Percentiles rank a stretch among this genome's conserved stretches.
Evolutionary conservation across 2,329 filamentous ascomycete species (phyloP).

Genomic region (Cercospora zeina): DNA sequence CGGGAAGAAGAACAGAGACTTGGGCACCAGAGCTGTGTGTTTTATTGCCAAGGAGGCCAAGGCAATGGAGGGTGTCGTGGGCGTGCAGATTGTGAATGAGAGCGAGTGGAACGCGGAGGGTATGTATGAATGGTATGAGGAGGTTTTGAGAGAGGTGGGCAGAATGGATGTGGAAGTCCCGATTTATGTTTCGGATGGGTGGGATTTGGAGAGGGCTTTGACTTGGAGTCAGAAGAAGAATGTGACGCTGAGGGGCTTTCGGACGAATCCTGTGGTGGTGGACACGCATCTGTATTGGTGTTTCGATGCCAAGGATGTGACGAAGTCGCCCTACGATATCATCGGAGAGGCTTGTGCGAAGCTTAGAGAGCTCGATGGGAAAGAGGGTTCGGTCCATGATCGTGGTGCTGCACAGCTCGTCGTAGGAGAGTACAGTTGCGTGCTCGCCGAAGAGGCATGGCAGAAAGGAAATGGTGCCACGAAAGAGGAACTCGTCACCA

Average conservation of each 20-base stretch:
- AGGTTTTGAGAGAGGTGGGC: conserved; percentile 50
- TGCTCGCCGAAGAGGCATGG: conserved; percentile 55
- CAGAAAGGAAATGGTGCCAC: conserved; percentile 40
- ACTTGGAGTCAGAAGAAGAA: conserved; percentile 46
- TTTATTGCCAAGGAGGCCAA: conserved; percentile 54
- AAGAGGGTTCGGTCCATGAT: conserved; percentile 52
- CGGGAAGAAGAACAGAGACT: conserved; percentile 45
- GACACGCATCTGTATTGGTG: conserved; percentile 63
- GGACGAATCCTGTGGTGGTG: conserved; percentile 53
- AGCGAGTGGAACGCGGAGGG: conserved; percentile 51
- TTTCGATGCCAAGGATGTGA: conserved; percentile 56
- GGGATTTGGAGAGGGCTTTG: conserved; percentile 53
- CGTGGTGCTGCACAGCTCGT: conserved; percentile 55
- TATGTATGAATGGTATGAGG: conserved; percentile 61
- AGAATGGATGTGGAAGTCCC: conserved; percentile 54
- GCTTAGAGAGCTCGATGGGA: conserved; percentile 49
- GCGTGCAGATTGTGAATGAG: conserved; percentile 61
- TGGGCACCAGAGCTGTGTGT: conserved; percentile 51
- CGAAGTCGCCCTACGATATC: conserved; percentile 55
- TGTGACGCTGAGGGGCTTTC: conserved; percentile 5
- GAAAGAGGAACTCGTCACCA: conserved; percentile 45
- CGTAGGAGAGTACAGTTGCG: conserved; percentile 61
- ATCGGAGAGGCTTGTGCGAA: conserved; percentile 49
- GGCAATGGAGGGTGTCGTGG: conserved; percentile 51
- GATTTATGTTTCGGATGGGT: conserved; percentile 60